Conservation (phyloP, 2,329 filamentous ascomycete species). For the Colletotrichum godetiae region DNA sequence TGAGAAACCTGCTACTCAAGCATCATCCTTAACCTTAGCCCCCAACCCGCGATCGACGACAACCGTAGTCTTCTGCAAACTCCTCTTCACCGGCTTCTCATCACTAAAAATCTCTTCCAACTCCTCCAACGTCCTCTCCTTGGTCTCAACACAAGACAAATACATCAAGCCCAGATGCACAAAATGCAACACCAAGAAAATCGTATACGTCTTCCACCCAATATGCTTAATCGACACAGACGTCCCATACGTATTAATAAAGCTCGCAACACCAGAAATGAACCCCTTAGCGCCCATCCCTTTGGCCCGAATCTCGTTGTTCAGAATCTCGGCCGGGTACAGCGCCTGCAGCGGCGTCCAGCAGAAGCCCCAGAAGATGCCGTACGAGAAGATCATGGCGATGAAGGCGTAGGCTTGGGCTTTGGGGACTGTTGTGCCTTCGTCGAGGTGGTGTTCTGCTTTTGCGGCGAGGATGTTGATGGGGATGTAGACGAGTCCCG, state of each 20-base stretch:
- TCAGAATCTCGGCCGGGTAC: constrained; percentile 49
- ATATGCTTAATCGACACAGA: constrained; percentile 54
- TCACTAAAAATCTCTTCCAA: constrained; percentile 66
- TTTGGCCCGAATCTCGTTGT: constrained; percentile 50
- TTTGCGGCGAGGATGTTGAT: constrained; percentile 47
- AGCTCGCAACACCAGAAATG: constrained; percentile 44
- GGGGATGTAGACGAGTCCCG: constrained; percentile 36
- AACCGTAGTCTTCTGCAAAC: constrained; percentile 34
- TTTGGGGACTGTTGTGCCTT: constrained; percentile 10
- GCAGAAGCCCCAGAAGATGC: constrained; percentile 55
- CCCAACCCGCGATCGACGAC: constrained; percentile 26
- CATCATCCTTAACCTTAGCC: constrained; percentile 28
- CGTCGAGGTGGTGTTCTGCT: constrained; percentile 43
- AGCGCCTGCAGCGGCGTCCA: constrained; percentile 59
- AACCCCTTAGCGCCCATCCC: constrained; percentile 54
- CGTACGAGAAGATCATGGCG: constrained; percentile 56
- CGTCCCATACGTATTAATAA: constrained; percentile 53
- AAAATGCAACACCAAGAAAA: constrained; percentile 56
- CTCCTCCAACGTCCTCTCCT: constrained; percentile 65
- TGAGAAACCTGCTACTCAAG: not conserved
- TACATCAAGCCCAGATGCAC: constrained; percentile 36
- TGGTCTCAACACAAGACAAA: constrained; percentile 55
- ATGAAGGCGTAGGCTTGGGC: constrained; percentile 36
- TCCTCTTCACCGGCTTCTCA: constrained; percentile 35
- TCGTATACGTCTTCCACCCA: constrained; percentile 56